Evolutionary conservation across 2,329 filamentous ascomycete species (phyloP), one percentile per base, ranked within the genome.

Genomic region (Penicillium oxalicum): DNA sequence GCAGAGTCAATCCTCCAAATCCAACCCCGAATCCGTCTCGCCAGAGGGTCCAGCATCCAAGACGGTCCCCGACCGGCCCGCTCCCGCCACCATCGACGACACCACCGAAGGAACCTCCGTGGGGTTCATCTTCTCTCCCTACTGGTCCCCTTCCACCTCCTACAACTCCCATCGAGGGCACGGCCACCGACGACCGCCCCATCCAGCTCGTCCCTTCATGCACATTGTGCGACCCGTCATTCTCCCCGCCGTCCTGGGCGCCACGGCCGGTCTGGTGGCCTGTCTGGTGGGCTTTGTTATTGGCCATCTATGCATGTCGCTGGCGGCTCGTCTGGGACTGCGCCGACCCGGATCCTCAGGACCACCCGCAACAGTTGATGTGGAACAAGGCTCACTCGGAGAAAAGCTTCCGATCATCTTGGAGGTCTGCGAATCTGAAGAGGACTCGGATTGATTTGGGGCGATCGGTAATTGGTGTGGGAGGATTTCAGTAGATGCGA

Each of bases 221-320:
- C 58, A 59, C 34, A 48, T 65, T 2, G 52, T 70, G 5, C 63
- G 65, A 3, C 64, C 68, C 12, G 65, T 70, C 9, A 54, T 73
- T 24, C 53, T 73, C n/a, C 70, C 70, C 3, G 64, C 64, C 8
- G 48, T 73, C 2, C 52, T 71, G 4, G 70, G 70, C 6, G 56
- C 70, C 2, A 57, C 61, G 2, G 66, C 67, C 4, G 70, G 69
- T 25, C 48, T 72, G 24, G 47, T 67, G 8, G 68, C 67, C 13
- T 70, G 66, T 43, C 53, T 69, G 27, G 40, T 70, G 1, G 70
- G 70, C 13, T 72, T 71, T 53, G 39, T 70, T 7, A 42, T 70
- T 18, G 70, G 68, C 2, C 53, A 52, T 35, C 18, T 61, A 2
- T 3, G 43, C 45, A 36, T 62, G 45, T 52, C 50, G 3, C 38